Conservation (phyloP, 2,329 filamentous ascomycete species). For the Epichloe bromicola region DNA sequence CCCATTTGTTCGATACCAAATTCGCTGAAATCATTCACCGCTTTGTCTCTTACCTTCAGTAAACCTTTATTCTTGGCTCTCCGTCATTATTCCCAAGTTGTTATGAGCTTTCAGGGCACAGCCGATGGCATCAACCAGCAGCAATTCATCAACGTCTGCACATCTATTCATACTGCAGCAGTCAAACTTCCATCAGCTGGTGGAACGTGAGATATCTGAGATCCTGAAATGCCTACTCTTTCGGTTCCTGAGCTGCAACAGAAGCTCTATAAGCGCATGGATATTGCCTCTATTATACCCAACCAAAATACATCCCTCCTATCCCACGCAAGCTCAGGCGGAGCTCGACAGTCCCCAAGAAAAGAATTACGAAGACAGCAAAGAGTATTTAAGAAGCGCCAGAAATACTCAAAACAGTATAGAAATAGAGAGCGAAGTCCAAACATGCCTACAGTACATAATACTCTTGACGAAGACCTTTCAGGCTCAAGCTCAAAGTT, state of each 20-base stretch:
- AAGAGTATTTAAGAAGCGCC: conserved; percentile 45
- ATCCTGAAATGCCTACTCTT: conserved; percentile 10
- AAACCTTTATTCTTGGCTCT: not conserved
- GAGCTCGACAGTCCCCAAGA: conserved; percentile 20
- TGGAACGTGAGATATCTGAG: not conserved
- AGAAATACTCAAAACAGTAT: conserved; percentile 14
- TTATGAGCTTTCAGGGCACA: not conserved
- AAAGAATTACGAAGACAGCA: conserved; percentile 58
- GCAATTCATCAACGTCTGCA: not conserved
- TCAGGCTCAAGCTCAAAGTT: not conserved
- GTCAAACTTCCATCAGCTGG: not conserved
- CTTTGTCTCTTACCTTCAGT: not conserved
- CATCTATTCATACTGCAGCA: not conserved
- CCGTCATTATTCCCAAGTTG: not conserved
- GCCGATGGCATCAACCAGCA: not conserved
- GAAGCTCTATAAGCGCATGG: conserved; percentile 25
- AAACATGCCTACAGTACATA: not conserved
- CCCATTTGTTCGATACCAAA: too few relatives aligned
- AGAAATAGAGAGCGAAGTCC: not conserved
- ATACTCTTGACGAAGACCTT: not conserved
- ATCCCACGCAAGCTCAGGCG: not conserved
- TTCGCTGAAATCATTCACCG: too few relatives aligned
- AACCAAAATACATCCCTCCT: not conserved
- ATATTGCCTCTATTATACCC: conserved; percentile 12
- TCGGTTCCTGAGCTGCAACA: conserved; percentile 22